Evolutionary conservation across 2,329 filamentous ascomycete species (phyloP), one percentile per base, ranked within the genome.

Genomic region (Aspergillus clavatus): DNA sequence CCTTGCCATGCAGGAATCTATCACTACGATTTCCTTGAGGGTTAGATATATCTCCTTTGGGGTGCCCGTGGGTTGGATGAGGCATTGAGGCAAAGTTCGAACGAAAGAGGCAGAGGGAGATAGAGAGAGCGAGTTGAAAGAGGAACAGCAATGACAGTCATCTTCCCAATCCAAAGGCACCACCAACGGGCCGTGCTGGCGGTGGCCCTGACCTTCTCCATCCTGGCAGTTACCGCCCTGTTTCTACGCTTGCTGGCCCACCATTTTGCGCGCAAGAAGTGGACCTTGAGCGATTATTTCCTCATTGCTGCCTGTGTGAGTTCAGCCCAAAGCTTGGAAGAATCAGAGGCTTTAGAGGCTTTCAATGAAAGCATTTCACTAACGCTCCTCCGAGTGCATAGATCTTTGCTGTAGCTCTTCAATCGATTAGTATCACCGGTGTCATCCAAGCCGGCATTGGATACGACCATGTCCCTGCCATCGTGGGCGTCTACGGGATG

Each of bases 391-490:
- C n/a, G 10, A 18, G 8, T 22, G 3, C 11, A 27, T 36, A 58
- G 55, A 36, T 58, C 3, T 58, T 58, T 11, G 40, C 53, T 7
- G 45, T 58, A 18, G 50, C 46, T 3, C 53, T 58, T n/a, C 53
- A 58, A 38, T 53, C 48, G 1, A 46, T 58, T 28, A 55, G 51
- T 22, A 58, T 58, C 27, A 56, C 50, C 5, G 52, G 53, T 22
- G 55, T 58, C 5, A 29, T 55, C 27, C 53, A 55, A 37, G 50
- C 47, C 1, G 56, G 56, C 11, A 54, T 58, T 19, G 56, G 56
- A 12, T 58, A 49, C 43, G 52, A 43, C n/a, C 56, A 59, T 43
- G 43, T 52, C 18, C 14, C 14, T 5, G 7, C 41, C 5, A 57
- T 59, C 33, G 41, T 45, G 1, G 26, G 16, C 4, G 18, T 6